Evolutionary conservation across 2,329 filamentous ascomycete genomes (phyloP), one percentile per base, ranked within the genome.

Genomic region (Acrocalymma vagum): DNA sequence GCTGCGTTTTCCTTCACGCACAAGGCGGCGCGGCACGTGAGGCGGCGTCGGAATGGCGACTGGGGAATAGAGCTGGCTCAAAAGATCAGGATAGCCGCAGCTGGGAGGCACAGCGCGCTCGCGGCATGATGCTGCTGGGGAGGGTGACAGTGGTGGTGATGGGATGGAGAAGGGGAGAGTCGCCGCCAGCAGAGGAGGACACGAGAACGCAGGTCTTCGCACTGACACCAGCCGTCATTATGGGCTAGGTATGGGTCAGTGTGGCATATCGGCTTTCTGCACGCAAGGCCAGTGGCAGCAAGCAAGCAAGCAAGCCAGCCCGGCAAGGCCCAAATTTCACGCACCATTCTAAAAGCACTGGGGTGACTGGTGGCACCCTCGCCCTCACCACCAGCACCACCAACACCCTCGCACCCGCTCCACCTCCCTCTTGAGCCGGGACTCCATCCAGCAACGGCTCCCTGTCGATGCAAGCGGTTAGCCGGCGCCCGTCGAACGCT

Each of bases 131-230:
- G 60, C 38, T 30, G 57, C 54, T 17, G 44, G 47, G 33, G 28
- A 40, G 31, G 44, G 57, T 47, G 29, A 53, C 40, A 33, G 45
- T 48, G 34, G 50, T 55, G 49, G 42, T 53, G 55, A 51, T 53
- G 54, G 25, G 48, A 34, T 38, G 45, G 37, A 39, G 50, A 55
- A 59, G 54, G 54, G 58, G 51, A 55, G 48, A 43, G 53, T 48
- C 56, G 50, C 56, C 54, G 52, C n/a, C n/a, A n/a, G n/a, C 25
- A 52, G 53, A 56, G 41, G 48, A 55, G 46, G 55, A 51, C 48
- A 60, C 55, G 53, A 62, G 55, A 58, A 57, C 51, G 49, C 41
- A 44, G 38, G 42, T 41, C 34, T 29, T 42, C 30, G 50, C 52
- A 52, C 44, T 49, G 48, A 49, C 51, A 44, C 45, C 31, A 29